Percentiles rank a stretch among this genome's conserved stretches.
These are phyloP conservation scores for Cyclospora cayetanensis DNA, from an alignment of 169 alveolate species.

Conservation along the genomic window DNA sequence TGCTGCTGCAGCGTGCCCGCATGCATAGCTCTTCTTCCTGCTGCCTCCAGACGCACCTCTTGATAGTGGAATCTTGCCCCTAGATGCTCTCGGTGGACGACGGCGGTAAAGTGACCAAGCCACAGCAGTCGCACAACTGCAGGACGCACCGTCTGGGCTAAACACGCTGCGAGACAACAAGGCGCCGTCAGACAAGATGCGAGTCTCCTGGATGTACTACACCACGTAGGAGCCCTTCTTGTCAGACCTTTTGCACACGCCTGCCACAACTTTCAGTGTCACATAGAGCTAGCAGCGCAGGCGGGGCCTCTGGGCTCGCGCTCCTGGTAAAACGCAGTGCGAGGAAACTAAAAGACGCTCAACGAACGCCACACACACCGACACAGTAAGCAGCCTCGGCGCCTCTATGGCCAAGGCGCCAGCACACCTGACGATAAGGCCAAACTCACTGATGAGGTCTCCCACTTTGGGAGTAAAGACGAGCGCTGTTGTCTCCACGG, in stretches of 20 bases:
- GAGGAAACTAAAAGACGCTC: no score
- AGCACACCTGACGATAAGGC: background rate
- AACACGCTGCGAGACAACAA: background rate
- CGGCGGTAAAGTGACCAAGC: slow-evolving; percentile 52
- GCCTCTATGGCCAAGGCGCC: background rate
- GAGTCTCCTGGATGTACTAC: no score
- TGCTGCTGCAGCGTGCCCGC: slow-evolving; percentile 21
- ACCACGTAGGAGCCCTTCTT: no score
- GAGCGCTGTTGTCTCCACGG: slow-evolving; percentile 28
- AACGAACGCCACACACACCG: no score
- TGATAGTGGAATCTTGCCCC: background rate
- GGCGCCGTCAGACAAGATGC: no score
- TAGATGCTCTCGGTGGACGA: background rate
- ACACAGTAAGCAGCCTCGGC: no score
- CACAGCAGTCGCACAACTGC: slow-evolving; percentile 47
- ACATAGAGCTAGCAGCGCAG: no score
- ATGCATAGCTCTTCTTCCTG: background rate
- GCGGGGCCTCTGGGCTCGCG: no score
- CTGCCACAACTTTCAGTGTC: no score
- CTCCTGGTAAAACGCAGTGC: no score
- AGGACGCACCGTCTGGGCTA: slow-evolving; percentile 35
- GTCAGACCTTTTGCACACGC: no score
- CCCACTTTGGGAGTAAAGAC: slow-evolving; percentile 36
- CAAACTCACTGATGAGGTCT: slow-evolving; percentile 37
- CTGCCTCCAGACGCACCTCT: background rate